Conservation (phyloP, 108 stramenopile genomes). For the Cyclotella atomus region DNA sequence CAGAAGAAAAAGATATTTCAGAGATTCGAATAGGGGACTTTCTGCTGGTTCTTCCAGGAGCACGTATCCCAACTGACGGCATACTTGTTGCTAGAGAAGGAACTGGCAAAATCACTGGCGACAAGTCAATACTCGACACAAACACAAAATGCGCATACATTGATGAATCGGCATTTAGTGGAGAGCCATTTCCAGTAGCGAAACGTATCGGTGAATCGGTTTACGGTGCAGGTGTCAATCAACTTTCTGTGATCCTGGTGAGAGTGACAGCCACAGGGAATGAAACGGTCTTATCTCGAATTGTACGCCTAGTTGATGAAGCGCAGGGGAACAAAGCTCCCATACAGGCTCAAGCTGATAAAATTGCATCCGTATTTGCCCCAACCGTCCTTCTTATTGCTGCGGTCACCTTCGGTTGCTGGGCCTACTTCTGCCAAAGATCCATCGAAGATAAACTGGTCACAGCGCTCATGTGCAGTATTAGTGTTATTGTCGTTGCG, state of each 20-base stretch:
- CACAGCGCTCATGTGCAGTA: constrained; percentile 66
- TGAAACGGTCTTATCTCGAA: constrained; percentile 76
- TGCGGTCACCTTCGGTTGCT: constrained; percentile 71
- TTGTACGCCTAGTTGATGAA: constrained; percentile 90
- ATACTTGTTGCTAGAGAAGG: constrained; percentile 52
- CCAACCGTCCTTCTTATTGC: constrained; percentile 81
- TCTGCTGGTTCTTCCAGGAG: constrained; percentile 74
- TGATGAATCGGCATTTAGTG: constrained; percentile 94
- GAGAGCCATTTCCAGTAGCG: constrained; percentile 90
- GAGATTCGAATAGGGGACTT: constrained; percentile 68
- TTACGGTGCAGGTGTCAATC: constrained; percentile 82
- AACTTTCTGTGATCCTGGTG: constrained; percentile 67
- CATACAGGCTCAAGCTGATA: constrained; percentile 92
- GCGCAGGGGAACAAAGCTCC: constrained; percentile 94
- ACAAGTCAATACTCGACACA: not conserved
- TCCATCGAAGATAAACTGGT: constrained; percentile 59
- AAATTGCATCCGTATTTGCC: constrained; percentile 90
- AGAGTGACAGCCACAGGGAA: constrained; percentile 81
- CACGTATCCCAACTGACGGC: constrained; percentile 84
- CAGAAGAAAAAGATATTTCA: constrained; percentile 56
- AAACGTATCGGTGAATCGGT: constrained; percentile 67
- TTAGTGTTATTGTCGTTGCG: constrained; percentile 93
- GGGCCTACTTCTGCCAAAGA: constrained; percentile 50
- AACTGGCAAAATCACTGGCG: constrained; percentile 18
- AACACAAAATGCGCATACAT: constrained; percentile 51